Base-by-base conservation (phyloP, 371 early-diverging fungal genomes). In the Basidiobolus heterosporus region DNA sequence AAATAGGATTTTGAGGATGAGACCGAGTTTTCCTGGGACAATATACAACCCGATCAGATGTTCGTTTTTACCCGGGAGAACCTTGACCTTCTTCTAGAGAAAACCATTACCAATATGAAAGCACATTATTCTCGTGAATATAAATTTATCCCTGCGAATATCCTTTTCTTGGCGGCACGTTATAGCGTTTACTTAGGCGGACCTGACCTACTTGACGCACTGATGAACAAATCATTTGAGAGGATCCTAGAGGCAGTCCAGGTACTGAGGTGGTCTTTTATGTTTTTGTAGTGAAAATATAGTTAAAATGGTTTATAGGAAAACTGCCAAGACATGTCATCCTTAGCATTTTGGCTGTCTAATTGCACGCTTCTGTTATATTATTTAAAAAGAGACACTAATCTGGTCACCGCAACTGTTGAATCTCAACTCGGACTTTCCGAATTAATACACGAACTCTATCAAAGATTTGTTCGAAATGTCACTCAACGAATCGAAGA, bases 31-130 rank as follows among this genome's bases (percentile, higher is more conserved):
- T 64, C 78, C 30, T 89, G 81, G 83, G 78, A 79, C 47, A 71
- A 60, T 41, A 82, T 88, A 60, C 63, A 67, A 39, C 78, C 76
- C 9, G 82, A 86, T 61, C 90, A 88, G 61, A 89, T 90, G 90
- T 80, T 88, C 67, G 93, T 90, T 15, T 85, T 91, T 59, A 73
- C 77, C 18, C 67, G 67, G 35, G 65, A 69, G 39, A 68, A 80
- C 18, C 61, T 89, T 37, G 66, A 72, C 2, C 72, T 69, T 41
- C 75, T 92, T 18, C 60, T 92, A 21, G 64, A 81, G 41, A 74
- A 77, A 0, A 63, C 82, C 5, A 70, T 88, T 41, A 70, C 65
- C 21, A 56, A 72, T 15, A 72, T 82, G 45, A 72, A 67, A 23
- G 81, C 82, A 2, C 49, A 64, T 1, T 50, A 59, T 13, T 60